Evolutionary conservation across 2,329 filamentous ascomycete genomes (phyloP), one percentile per base, ranked within the genome.

Genomic region (Drechslera avenae): DNA sequence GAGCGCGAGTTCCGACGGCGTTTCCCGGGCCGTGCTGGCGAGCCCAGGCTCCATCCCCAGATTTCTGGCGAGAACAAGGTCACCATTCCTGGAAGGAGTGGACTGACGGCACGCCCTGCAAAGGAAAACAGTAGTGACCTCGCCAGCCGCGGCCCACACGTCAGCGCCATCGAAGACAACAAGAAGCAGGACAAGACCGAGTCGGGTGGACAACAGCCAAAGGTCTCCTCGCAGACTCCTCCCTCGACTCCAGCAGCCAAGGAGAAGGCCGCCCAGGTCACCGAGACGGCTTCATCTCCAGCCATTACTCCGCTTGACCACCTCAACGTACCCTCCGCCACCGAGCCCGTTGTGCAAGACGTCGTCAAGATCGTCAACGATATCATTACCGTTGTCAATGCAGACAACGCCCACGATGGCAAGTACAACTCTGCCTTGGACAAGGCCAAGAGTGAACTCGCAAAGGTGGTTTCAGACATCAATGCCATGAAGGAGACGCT

Each of bases 311-410:
- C 85, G 13, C 90, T 97, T 62, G 90, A 96, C 68, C 85, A 91
- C 54, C 78, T 97, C 51, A 83, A 83, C 42, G 83, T 95, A 18
- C 81, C 84, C 46, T 84, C 91, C 64, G 90, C 89, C 45, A 85
- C 86, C 52, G 93, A 97, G 71, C 89, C 90, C 21, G 83, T 96
- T 30, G 89, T 97, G 17, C 91, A 97, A 75, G 91, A 97, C 67
- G 81, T 99, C 5, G 91, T 96, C 52, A 93, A 90, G 78, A 93
- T 96, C 77, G 83, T 99, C 64, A 99, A 99, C 77, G 91, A 96
- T 74, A 88, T 99, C 65, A 96, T 99, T 69, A 86, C 90, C 7
- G 90, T 95, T 39, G 87, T 97, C 72, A 96, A 97, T 73, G 89
- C 89, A 50, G 93, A 96, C 72, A 85, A 87, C 54, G 85, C 90